Base-by-base conservation (phyloP, 495 filamentous ascomycete genomes). In the Copromyces sp. region DNA sequence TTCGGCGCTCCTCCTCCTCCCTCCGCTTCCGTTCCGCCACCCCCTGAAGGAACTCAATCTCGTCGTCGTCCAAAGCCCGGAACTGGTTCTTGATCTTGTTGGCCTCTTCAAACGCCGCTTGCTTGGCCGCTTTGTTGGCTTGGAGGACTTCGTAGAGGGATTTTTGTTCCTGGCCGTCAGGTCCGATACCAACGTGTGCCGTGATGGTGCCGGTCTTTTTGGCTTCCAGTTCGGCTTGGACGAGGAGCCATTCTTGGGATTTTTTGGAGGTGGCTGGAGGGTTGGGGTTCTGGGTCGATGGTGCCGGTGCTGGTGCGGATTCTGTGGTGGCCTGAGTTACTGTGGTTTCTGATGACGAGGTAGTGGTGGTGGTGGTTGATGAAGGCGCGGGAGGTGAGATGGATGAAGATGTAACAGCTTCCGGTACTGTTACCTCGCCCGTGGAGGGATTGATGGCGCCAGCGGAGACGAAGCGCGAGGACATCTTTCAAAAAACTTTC, bases 71-170 rank as follows among this genome's bases (percentile, higher is more conserved):
- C 44, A 99, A 88, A 9, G 93, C 88, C 70, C 94, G 91, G 83
- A 98, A 99, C 83, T 98, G 95, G 80, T 98, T 97, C 81, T 91
- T 92, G 65, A 99, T 81, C 73, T 90, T 88, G 72, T 88, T 88
- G 75, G 92, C 90, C 81, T 99, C 96, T 81, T 97, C 95, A 81
- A 98, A 97, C 69, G 93, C 94, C 77, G 97, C 94, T 83, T 98
- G 94, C 81, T 98, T 98, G 75, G 93, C 93, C 79, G 92, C 94
- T 89, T 98, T 98, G 80, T 98, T 98, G 71, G 91, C 92, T 83
- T 98, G 90, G 69, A 99, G 82, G 7, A 95, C 88, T 68, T 97
- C 95, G 79, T 85, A 99, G 44, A 99, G 85, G 68, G 89, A 92
- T 83, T 90, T 92, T 24, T 91, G 91, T 41, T 41, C 75, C 16